phyloP scores from a whole-genome alignment of 331 rosid genomes.

The Malus hybrid region DNA sequence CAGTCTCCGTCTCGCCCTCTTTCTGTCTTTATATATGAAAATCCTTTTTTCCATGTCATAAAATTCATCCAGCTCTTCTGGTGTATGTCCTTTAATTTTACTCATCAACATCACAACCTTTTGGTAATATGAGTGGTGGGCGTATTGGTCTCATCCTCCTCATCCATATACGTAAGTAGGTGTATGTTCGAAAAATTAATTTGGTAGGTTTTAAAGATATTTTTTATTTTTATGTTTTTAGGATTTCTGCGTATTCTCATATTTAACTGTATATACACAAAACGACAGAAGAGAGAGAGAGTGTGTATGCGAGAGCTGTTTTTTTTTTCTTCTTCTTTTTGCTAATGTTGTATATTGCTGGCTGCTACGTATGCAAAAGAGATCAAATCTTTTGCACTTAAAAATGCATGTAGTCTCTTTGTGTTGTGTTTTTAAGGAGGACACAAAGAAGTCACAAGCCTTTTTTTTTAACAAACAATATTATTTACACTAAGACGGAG shows the following conservation, averaged over 20 bases:
- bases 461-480: no score
- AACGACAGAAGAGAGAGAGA: background rate
- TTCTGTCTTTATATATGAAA: background rate
- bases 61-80: background rate
- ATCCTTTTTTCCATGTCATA: background rate
- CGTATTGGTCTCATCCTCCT: conserved; percentile 10
- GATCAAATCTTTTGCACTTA: background rate
- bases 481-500: no score
- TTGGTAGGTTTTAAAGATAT: no score
- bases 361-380: conserved; percentile 3
- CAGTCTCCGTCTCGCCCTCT: background rate
- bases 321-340: background rate
- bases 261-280: background rate
- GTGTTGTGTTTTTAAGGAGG: no score
- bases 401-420: no score
- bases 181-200: no score
- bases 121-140: conserved; percentile 24
- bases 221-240: no score
- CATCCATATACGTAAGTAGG: background rate
- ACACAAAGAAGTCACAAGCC: no score
- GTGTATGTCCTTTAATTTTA: background rate
- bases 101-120: conserved; percentile 52
- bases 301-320: background rate
- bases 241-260: no score
- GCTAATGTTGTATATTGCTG: background rate